phyloP scores from a whole-genome alignment of 192 early-diverging fungal species.

The Entomortierella beljakovae region DNA sequence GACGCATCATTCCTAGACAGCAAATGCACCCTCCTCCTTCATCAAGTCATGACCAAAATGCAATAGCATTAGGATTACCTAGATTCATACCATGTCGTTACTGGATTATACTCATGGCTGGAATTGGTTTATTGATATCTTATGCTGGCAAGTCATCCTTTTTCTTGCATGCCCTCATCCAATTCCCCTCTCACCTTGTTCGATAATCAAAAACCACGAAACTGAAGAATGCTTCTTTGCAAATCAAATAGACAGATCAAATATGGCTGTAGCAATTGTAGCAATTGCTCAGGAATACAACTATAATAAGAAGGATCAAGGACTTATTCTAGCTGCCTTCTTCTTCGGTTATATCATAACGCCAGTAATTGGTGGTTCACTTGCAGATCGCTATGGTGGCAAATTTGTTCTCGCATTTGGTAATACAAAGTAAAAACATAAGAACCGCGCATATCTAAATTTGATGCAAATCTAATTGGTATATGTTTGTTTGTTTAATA shows the following conservation, averaged over 20 bases:
- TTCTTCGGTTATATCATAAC: slow-evolving; percentile 54
- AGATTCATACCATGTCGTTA: slow-evolving; percentile 28
- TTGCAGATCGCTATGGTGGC: slow-evolving; percentile 55
- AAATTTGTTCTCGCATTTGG: slow-evolving; percentile 48
- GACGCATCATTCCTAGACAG: no score
- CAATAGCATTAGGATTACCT: neutral
- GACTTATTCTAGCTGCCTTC: slow-evolving; percentile 46
- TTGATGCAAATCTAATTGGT: no score
- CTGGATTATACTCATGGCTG: slow-evolving; percentile 32
- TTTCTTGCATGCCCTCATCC: no score
- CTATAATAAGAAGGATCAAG: slow-evolving; percentile 40
- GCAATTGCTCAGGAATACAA: slow-evolving; percentile 46
- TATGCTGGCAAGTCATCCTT: slow-evolving; percentile 34
- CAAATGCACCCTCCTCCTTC: neutral
- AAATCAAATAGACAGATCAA: slow-evolving; percentile 44
- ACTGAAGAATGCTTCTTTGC: neutral
- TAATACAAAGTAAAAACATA: slow-evolving; percentile 6
- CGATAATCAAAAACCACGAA: no score
- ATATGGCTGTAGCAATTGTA: slow-evolving; percentile 55
- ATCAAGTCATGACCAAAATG: neutral
- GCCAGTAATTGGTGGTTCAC: slow-evolving; percentile 46
- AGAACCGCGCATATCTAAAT: no score
- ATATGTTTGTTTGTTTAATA: slow-evolving; percentile 7
- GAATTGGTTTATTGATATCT: slow-evolving; percentile 39
- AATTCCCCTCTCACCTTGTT: no score